phyloP scores from a whole-genome alignment of 306 rosid genomes.

The Prunus armeniaca region DNA sequence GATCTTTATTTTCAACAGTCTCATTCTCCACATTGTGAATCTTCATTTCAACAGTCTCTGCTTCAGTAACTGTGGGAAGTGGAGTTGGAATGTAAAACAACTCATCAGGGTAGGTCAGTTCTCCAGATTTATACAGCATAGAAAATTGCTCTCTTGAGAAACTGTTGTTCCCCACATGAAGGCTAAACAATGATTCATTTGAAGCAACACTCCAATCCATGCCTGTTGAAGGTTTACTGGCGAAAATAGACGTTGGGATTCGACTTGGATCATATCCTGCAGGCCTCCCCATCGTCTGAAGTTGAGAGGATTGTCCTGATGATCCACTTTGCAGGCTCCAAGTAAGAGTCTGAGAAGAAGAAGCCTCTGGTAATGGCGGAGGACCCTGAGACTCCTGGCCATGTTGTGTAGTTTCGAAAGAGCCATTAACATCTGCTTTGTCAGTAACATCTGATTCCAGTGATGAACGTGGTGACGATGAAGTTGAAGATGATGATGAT shows the following conservation, averaged over 20 bases:
- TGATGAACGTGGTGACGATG: conserved; percentile 37
- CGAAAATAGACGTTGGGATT: conserved; percentile 52
- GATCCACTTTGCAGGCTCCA: conserved; percentile 42
- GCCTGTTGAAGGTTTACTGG: conserved; percentile 34
- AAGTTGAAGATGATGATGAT: conserved; percentile 31
- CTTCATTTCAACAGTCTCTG: background rate
- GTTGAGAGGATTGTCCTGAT: conserved; percentile 28
- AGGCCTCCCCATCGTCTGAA: conserved; percentile 10
- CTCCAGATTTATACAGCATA: conserved; percentile 29
- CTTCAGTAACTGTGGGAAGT: conserved; percentile 21
- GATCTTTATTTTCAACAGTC: background rate
- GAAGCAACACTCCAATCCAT: conserved; percentile 67
- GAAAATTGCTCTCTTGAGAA: conserved; percentile 48
- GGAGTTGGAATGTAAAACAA: conserved; percentile 6
- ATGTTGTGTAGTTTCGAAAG: conserved; percentile 12
- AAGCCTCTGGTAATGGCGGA: background rate
- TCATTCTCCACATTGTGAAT: background rate
- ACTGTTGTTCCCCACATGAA: conserved; percentile 56
- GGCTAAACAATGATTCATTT: conserved; percentile 69
- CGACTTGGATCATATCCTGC: conserved; percentile 55
- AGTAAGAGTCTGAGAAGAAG: conserved; percentile 22
- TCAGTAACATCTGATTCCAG: conserved; percentile 14
- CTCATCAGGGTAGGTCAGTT: conserved; percentile 34
- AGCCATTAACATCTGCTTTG: conserved; percentile 6
- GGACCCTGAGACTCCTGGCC: background rate